Conservation (phyloP, 208 protist genomes). For the Zelonia costaricensis region DNA sequence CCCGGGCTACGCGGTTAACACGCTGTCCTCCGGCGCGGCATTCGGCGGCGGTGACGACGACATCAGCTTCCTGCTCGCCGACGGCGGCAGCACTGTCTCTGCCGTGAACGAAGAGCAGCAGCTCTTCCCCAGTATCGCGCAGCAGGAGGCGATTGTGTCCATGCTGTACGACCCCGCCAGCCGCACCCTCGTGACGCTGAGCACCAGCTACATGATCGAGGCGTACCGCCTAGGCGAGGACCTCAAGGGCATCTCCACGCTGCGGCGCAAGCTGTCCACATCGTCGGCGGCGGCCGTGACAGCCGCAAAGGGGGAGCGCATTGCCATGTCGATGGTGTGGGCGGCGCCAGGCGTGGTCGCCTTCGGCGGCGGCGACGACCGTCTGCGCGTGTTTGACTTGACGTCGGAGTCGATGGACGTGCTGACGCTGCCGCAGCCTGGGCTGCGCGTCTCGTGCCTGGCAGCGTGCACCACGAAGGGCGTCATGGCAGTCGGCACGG, state of each 20-base stretch:
- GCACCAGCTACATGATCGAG: constrained; percentile 51
- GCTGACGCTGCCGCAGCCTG: constrained; percentile 54
- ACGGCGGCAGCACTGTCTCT: constrained; percentile 38
- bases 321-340: constrained; percentile 73
- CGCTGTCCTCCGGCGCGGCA: neutral
- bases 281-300: constrained; percentile 29
- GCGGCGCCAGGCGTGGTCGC: constrained; percentile 65
- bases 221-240: constrained; percentile 63
- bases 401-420: constrained; percentile 70
- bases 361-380: constrained; percentile 78
- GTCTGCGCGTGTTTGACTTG: constrained; percentile 84
- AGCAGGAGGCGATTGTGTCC: constrained; percentile 50
- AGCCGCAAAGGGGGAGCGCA: constrained; percentile 26
- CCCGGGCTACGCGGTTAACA: constrained; percentile 1
- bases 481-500: constrained; percentile 58
- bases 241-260: constrained; percentile 34
- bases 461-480: constrained; percentile 33
- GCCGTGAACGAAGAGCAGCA: constrained; percentile 74
- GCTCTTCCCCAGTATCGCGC: constrained; percentile 44
- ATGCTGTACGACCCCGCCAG: constrained; percentile 69
- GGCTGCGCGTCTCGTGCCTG: constrained; percentile 59
- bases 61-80: constrained; percentile 69
- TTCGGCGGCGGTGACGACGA: constrained; percentile 51
- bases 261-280: constrained; percentile 77
- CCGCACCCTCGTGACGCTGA: constrained; percentile 74